These are phyloP conservation scores for Allium fistulosum DNA, from an alignment of 106 monocot genomes.

Conservation along the genomic window DNA sequence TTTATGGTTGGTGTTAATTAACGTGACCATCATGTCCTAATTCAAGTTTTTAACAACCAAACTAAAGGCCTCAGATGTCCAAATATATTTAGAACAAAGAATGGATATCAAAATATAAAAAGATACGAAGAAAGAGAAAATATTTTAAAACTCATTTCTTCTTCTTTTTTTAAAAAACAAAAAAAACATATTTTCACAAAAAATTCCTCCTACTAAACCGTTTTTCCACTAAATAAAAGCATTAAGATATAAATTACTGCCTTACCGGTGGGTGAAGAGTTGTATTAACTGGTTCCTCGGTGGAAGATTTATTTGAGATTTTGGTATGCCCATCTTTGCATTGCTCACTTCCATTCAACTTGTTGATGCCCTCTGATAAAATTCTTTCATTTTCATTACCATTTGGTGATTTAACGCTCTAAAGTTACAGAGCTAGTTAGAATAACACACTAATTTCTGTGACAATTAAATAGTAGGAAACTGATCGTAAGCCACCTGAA, in stretches of 20 bases:
- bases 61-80: too few species aligned
- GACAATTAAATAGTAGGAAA: background rate
- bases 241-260: too few species aligned
- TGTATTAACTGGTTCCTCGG: conserved; percentile 21
- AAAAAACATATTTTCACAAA: conserved; percentile 4
- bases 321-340: conserved; percentile 38
- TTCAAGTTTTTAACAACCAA: too few species aligned
- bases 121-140: too few species aligned
- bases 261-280: conserved; percentile 19
- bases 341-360: conserved; percentile 26
- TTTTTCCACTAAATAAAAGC: too few species aligned
- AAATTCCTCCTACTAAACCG: too few species aligned
- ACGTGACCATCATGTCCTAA: too few species aligned
- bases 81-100: too few species aligned
- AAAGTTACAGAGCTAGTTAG: background rate
- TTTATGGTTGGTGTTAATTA: too few species aligned
- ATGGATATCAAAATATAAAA: too few species aligned
- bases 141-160: background rate
- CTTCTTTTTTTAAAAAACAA: background rate
- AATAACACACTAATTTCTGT: background rate
- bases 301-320: conserved; percentile 34
- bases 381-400: conserved; percentile 22
- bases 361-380: conserved; percentile 18
- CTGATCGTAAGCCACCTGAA: conserved; percentile 47
- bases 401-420: conserved; percentile 42